phyloP scores from a whole-genome alignment of 331 rosid species.

The Malus hybrid region DNA sequence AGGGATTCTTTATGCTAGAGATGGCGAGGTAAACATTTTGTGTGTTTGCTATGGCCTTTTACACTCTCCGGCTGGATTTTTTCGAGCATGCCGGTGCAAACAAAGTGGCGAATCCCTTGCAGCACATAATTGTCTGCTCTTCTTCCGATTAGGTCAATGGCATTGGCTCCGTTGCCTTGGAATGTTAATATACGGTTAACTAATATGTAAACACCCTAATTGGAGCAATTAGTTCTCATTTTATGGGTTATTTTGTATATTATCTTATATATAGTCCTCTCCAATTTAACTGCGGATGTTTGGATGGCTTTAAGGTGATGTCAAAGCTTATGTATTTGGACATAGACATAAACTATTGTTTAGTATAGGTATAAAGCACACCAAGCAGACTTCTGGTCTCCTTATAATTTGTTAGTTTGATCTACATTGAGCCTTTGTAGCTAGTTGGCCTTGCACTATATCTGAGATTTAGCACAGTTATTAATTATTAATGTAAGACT shows the following conservation, averaged over 20 bases:
- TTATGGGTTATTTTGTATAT: too few relatives aligned
- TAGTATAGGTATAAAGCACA: neutral
- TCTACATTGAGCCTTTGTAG: too few relatives aligned
- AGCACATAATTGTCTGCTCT: slow-evolving; percentile 45
- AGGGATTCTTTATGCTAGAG: slow-evolving; percentile 57
- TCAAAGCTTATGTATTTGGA: neutral
- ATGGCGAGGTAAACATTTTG: slow-evolving; percentile 37
- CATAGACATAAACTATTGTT: neutral
- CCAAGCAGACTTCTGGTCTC: neutral
- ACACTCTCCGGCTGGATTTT: slow-evolving; percentile 58
- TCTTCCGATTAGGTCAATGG: slow-evolving; percentile 19
- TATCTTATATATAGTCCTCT: too few relatives aligned
- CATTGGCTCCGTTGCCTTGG: neutral
- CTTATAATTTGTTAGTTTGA: too few relatives aligned
- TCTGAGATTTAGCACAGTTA: too few relatives aligned
- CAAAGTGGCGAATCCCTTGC: slow-evolving; percentile 57
- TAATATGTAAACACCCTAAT: neutral
- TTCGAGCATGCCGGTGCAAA: slow-evolving; percentile 59
- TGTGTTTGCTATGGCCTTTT: slow-evolving; percentile 78
- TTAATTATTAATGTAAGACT: too few relatives aligned
- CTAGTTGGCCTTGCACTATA: too few relatives aligned
- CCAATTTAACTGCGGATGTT: too few relatives aligned
- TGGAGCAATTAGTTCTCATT: neutral
- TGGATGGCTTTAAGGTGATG: too few relatives aligned
- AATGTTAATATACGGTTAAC: neutral